Evolutionary conservation across 305 asterid genomes (phyloP).

Genomic region (Fraxinus velutina): DNA sequence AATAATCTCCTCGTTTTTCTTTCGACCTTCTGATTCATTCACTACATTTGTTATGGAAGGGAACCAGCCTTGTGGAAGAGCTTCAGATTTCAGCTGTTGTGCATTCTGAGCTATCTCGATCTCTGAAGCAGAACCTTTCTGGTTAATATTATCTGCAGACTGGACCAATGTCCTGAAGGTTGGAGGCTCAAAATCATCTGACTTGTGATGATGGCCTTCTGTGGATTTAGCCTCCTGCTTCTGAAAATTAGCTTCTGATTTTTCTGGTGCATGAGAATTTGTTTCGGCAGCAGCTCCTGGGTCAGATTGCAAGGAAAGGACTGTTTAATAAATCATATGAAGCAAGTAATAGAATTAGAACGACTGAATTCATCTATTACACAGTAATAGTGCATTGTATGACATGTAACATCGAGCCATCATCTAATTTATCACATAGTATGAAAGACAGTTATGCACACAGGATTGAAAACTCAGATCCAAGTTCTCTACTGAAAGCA

Average conservation of each 20-base stretch:
- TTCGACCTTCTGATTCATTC: constrained; percentile 77
- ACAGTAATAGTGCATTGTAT: neutral
- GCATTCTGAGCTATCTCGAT: constrained; percentile 38
- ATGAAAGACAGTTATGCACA: neutral
- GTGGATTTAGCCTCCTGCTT: constrained; percentile 35
- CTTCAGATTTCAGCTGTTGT: constrained; percentile 48
- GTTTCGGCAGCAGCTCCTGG: constrained; percentile 26
- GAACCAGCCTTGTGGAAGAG: constrained; percentile 64
- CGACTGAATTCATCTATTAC: neutral
- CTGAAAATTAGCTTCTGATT: constrained; percentile 38
- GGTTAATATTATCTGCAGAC: constrained; percentile 26
- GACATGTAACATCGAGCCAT: constrained; percentile 1
- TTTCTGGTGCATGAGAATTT: constrained; percentile 29
- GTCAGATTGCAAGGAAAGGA: constrained; percentile 40
- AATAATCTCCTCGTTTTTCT: constrained; percentile 77
- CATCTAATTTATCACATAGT: neutral
- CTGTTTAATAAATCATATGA: constrained; percentile 23
- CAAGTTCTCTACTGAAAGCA: neutral
- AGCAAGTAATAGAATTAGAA: constrained; percentile 12
- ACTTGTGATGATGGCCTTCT: constrained; percentile 29
- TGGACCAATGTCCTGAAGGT: constrained; percentile 75
- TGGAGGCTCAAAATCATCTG: constrained; percentile 64
- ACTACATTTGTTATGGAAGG: constrained; percentile 65
- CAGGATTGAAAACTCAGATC: neutral
- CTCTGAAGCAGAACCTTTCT: constrained; percentile 44